Conservation (phyloP, 441 rosid species). For the Bocquillonia castaneifolia region DNA sequence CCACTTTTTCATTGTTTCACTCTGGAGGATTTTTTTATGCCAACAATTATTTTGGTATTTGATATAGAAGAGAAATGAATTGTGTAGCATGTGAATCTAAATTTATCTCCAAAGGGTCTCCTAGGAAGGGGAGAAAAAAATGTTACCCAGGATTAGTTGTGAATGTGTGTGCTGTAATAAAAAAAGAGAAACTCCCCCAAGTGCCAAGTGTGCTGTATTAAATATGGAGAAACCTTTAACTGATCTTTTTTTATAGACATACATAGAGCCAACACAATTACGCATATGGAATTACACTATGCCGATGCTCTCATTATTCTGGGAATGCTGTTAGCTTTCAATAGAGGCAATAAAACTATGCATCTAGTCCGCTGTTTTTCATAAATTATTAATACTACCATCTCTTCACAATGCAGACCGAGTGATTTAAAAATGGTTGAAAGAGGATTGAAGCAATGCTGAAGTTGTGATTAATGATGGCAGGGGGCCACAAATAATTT, state of each 20-base stretch:
- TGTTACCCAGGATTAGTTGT: background rate
- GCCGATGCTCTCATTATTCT: background rate
- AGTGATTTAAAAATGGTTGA: conserved; percentile 20
- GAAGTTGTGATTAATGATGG: conserved; percentile 12
- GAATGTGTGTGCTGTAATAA: too few relatives aligned
- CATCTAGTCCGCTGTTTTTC: too few relatives aligned
- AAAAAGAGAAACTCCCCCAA: too few relatives aligned
- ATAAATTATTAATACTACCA: background rate
- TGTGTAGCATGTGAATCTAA: background rate
- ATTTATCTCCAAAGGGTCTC: background rate
- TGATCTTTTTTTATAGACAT: too few relatives aligned
- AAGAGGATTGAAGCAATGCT: background rate
- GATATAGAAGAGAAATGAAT: background rate
- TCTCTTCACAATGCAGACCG: conserved; percentile 27
- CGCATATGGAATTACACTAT: background rate
- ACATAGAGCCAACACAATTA: too few relatives aligned
- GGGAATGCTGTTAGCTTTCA: background rate
- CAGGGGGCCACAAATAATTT: conserved; percentile 7
- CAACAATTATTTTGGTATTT: background rate
- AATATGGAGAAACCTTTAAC: background rate
- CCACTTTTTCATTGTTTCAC: background rate
- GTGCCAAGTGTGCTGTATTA: background rate
- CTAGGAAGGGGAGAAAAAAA: background rate
- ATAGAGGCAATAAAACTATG: background rate
- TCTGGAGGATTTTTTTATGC: background rate